Conservation (phyloP, 2,329 filamentous ascomycete genomes). For the Escovopsis weberi region DNA sequence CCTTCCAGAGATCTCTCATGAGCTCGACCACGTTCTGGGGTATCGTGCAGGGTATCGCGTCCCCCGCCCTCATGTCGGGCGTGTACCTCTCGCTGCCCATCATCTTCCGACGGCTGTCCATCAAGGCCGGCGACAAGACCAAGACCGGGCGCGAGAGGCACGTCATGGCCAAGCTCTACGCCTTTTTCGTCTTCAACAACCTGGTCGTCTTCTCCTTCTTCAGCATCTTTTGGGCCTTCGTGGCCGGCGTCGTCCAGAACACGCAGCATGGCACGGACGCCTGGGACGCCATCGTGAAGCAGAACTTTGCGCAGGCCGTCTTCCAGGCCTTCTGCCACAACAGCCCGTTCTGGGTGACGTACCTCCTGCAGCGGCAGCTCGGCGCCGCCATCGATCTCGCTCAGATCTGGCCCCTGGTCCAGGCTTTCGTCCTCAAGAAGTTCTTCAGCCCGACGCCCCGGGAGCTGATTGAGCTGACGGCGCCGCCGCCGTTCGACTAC, state of each 20-base stretch:
- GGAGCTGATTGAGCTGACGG: constrained; percentile 82
- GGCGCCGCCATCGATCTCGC: constrained; percentile 89
- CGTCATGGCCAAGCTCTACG: constrained; percentile 78
- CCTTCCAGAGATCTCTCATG: constrained; percentile 52
- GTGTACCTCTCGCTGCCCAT: constrained; percentile 80
- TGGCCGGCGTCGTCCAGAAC: constrained; percentile 47
- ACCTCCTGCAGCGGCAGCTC: constrained; percentile 81
- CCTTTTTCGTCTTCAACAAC: constrained; percentile 97
- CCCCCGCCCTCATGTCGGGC: constrained; percentile 74
- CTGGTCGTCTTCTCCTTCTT: constrained; percentile 88
- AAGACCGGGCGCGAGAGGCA: constrained; percentile 89
- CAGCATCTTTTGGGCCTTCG: constrained; percentile 63
- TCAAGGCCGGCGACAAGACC: constrained; percentile 72
- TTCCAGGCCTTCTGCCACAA: constrained; percentile 67
- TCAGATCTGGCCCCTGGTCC: constrained; percentile 71
- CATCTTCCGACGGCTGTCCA: constrained; percentile 77
- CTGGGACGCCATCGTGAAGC: constrained; percentile 53
- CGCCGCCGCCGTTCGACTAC: constrained; percentile 86
- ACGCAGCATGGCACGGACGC: constrained; percentile 43
- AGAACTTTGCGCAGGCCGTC: constrained; percentile 46
- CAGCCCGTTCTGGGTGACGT: constrained; percentile 88
- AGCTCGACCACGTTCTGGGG: constrained; percentile 59
- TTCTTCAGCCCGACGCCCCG: constrained; percentile 80
- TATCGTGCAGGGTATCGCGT: constrained; percentile 79
- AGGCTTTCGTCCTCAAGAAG: constrained; percentile 70